phyloP scores from a whole-genome alignment of 192 early-diverging fungal species.

The Radiomyces spectabilis region DNA sequence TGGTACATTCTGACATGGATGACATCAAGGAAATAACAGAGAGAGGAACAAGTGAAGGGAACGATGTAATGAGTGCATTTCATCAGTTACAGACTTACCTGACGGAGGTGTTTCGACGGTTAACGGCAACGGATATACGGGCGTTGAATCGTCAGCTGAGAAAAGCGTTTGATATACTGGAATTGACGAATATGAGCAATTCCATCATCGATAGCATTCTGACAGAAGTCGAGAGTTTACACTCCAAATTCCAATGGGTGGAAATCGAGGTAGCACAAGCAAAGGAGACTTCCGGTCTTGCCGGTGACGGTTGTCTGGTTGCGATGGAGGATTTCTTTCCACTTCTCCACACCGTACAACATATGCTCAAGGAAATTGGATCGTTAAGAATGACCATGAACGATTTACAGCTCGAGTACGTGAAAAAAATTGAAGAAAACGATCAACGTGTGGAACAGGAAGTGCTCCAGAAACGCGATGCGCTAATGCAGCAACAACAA shows the following conservation, averaged over 20 bases:
- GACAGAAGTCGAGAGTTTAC: conserved; percentile 36
- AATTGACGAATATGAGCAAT: conserved; percentile 47
- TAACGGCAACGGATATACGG: conserved; percentile 42
- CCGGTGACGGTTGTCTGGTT: background rate
- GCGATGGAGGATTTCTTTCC: conserved; percentile 31
- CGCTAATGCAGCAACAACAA: background rate
- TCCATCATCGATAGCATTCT: conserved; percentile 51
- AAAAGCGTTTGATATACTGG: conserved; percentile 50
- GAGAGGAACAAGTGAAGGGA: too few species aligned
- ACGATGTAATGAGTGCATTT: conserved; percentile 25
- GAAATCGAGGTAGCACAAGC: conserved; percentile 22
- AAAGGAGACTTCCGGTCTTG: conserved; percentile 1
- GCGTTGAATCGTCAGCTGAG: conserved; percentile 39
- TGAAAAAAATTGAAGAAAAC: conserved; percentile 47
- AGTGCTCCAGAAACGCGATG: conserved; percentile 18
- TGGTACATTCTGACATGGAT: too few species aligned
- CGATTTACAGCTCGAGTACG: conserved; percentile 51
- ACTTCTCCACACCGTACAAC: conserved; percentile 30
- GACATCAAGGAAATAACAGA: too few species aligned
- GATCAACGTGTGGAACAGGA: conserved; percentile 43
- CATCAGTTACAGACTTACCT: conserved; percentile 29
- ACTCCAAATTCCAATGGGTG: conserved; percentile 41
- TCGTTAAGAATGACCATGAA: conserved; percentile 45
- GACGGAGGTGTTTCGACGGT: conserved; percentile 30
- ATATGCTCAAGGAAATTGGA: conserved; percentile 44